These are phyloP conservation scores for Scalesia atractyloides DNA, from an alignment of 129 eudicot species.

Conservation along the genomic window DNA sequence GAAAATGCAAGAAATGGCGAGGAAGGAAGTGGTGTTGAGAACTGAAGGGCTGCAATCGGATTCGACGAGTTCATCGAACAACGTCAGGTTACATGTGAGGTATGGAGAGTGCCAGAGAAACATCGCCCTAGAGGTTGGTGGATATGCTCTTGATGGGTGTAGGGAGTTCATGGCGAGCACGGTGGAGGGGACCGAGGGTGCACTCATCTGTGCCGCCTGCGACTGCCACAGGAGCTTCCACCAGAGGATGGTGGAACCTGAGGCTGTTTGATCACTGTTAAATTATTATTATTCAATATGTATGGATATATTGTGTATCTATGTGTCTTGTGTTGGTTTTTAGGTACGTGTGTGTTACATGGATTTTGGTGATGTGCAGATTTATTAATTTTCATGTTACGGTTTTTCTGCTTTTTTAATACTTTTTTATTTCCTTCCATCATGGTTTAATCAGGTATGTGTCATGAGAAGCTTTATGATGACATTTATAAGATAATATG, in stretches of 20 bases:
- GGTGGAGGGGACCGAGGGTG: slow-evolving; percentile 32
- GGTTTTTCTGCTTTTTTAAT: slow-evolving; percentile 12
- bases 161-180: slow-evolving; percentile 32
- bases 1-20: slow-evolving; percentile 16
- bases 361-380: slow-evolving; percentile 13
- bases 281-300: background rate
- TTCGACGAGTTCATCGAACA: slow-evolving; percentile 24
- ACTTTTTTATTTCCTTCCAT: slow-evolving; percentile 2
- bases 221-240: slow-evolving; percentile 38
- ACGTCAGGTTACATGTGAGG: slow-evolving; percentile 23
- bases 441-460: slow-evolving; percentile 3
- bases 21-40: slow-evolving; percentile 19
- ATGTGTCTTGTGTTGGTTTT: slow-evolving; percentile 2
- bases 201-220: slow-evolving; percentile 33
- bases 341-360: slow-evolving; percentile 14
- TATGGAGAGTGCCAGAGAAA: slow-evolving; percentile 39
- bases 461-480: slow-evolving; percentile 23
- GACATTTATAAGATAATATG: slow-evolving; percentile 22
- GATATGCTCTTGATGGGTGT: slow-evolving; percentile 37
- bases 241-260: slow-evolving; percentile 22
- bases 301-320: background rate
- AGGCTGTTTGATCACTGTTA: slow-evolving; percentile 18
- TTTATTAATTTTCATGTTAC: slow-evolving; percentile 14
- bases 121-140: slow-evolving; percentile 29
- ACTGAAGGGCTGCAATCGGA: slow-evolving; percentile 6